Percentiles rank a stretch among this genome's conserved stretches.
Conservation (phyloP, 768 basidiomycete genomes). For the Leccinum ochraceum region DNA sequence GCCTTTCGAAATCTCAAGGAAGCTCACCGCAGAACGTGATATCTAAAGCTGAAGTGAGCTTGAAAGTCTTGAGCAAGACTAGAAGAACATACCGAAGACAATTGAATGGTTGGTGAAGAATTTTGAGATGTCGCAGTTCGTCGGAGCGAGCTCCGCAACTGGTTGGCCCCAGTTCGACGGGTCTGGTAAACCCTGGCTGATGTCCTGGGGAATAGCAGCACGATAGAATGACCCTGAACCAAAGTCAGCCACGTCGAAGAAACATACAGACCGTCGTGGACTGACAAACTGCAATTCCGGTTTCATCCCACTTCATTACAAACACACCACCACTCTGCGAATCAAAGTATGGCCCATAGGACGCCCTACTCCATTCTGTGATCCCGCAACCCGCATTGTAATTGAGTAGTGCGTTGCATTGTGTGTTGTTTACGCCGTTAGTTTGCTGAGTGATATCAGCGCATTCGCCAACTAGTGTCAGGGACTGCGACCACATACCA, state of each 20-base stretch:
- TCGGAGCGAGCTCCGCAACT: conserved; percentile 56
- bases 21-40: conserved; percentile 78
- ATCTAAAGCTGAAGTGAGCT: conserved; percentile 44
- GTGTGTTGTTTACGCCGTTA: conserved; percentile 51
- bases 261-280: neutral
- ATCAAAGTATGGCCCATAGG: conserved; percentile 84
- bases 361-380: conserved; percentile 76
- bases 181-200: conserved; percentile 57
- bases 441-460: conserved; percentile 36
- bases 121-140: conserved; percentile 54
- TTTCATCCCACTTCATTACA: conserved; percentile 87
- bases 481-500: conserved; percentile 42
- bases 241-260: conserved; percentile 7
- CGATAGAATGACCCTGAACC: conserved; percentile 79
- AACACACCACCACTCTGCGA: conserved; percentile 80
- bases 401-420: conserved; percentile 54
- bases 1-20: neutral
- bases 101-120: conserved; percentile 73
- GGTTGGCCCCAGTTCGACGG: conserved; percentile 71
- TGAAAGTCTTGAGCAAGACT: conserved; percentile 1
- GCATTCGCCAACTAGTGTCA: neutral
- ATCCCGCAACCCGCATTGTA: conserved; percentile 76
- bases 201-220: conserved; percentile 69
- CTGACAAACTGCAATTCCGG: conserved; percentile 75
- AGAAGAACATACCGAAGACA: conserved; percentile 59